These are phyloP conservation scores for Notholithocarpus densiflorus DNA, from an alignment of 306 rosid genomes.

Conservation along the genomic window DNA sequence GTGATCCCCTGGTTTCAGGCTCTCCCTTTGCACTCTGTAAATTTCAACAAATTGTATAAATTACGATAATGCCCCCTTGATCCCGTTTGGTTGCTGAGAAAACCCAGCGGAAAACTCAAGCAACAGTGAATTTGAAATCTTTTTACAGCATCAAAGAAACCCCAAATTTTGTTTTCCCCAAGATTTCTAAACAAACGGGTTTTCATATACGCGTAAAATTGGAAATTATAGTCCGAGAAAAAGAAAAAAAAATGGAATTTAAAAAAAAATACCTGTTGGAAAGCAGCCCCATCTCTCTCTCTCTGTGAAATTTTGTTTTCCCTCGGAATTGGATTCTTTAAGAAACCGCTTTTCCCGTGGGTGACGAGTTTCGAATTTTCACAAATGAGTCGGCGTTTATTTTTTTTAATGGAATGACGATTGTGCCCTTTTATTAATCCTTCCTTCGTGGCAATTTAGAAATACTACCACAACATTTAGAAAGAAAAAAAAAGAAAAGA, in stretches of 20 bases:
- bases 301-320: not conserved
- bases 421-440: constrained; percentile 2
- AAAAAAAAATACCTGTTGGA: constrained; percentile 57
- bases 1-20: constrained; percentile 86
- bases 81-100: constrained; percentile 3
- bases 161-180: not conserved
- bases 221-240: no score
- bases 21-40: constrained; percentile 51
- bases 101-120: not conserved
- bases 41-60: not conserved
- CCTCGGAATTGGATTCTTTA: not conserved
- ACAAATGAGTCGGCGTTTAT: not conserved
- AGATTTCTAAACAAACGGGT: not conserved
- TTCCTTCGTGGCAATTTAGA: no score
- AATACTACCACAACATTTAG: no score
- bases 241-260: no score
- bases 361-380: no score
- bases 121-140: not conserved
- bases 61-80: not conserved
- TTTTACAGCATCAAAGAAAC: not conserved
- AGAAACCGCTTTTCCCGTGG: not conserved
- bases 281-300: constrained; percentile 57
- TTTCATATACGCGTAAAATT: not conserved
- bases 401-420: not conserved
- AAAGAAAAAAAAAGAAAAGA: no score